Evolutionary conservation across 2,329 filamentous ascomycete genomes (phyloP).

Genomic region (Fusarium sp.): DNA sequence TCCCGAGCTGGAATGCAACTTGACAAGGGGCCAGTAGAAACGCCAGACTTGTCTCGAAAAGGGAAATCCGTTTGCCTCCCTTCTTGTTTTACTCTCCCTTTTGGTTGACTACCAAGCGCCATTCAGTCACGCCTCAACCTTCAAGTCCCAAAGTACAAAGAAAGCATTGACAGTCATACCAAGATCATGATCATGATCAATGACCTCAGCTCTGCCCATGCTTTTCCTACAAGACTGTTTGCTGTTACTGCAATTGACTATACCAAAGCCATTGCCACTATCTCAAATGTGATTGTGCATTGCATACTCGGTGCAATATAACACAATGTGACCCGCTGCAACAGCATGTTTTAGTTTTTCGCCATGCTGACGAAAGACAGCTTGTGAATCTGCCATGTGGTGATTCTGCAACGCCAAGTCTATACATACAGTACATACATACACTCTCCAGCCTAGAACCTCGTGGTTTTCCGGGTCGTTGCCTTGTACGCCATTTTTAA

Average conservation of each 20-base stretch:
- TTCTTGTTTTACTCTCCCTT: conserved; percentile 8
- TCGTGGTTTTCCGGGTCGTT: neutral
- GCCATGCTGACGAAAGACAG: neutral
- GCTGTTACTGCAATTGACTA: neutral
- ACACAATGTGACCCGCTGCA: conserved; percentile 1
- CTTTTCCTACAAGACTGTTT: neutral
- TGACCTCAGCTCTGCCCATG: neutral
- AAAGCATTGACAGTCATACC: neutral
- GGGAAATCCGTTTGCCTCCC: conserved; percentile 3
- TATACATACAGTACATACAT: neutral
- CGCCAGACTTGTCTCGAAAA: neutral
- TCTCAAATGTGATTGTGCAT: neutral
- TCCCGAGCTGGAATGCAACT: conserved; percentile 3
- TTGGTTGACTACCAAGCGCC: neutral
- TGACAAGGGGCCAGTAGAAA: conserved; percentile 9
- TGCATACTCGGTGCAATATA: neutral
- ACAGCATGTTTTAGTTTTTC: conserved; percentile 1
- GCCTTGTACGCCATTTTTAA: neutral
- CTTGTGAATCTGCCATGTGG: conserved; percentile 2
- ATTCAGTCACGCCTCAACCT: neutral
- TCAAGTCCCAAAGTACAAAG: neutral
- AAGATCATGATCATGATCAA: neutral
- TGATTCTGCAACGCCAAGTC: neutral
- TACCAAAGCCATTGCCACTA: neutral
- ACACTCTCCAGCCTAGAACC: neutral